A percentile compares a stretch with the other conserved stretches of the same genome.
These are phyloP conservation scores for Kodamaea alishanica DNA, from an alignment of 1,139 yeast genomes.

Conservation along the genomic window DNA sequence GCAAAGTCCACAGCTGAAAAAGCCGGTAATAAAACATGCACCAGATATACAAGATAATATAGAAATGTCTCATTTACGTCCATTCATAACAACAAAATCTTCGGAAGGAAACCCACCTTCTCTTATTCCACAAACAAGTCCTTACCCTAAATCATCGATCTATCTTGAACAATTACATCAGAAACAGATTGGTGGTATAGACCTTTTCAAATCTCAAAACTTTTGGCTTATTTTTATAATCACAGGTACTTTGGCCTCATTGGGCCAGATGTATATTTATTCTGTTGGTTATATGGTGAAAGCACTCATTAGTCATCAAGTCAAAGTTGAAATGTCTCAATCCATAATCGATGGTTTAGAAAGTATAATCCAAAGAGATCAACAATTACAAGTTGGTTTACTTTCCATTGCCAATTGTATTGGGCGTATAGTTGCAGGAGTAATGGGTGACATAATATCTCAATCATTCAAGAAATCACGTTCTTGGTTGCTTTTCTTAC, in stretches of 20 bases:
- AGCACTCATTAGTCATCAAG: constrained; percentile 38
- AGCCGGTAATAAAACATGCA: neutral
- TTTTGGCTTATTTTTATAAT: constrained; percentile 50
- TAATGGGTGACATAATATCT: constrained; percentile 48
- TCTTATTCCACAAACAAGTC: neutral
- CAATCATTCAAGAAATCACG: constrained; percentile 43
- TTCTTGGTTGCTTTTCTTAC: constrained; percentile 44
- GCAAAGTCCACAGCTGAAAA: constrained; percentile 1
- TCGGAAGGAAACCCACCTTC: neutral
- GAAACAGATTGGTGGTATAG: constrained; percentile 16
- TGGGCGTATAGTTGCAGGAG: constrained; percentile 52
- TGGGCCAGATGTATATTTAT: constrained; percentile 63
- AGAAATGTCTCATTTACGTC: constrained; percentile 13
- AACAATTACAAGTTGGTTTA: constrained; percentile 55
- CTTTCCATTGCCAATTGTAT: constrained; percentile 52
- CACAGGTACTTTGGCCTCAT: constrained; percentile 50
- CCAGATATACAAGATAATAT: constrained; percentile 8
- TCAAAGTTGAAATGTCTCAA: constrained; percentile 3
- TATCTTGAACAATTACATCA: neutral
- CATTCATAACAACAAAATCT: constrained; percentile 4
- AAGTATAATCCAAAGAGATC: constrained; percentile 41
- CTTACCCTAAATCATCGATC: neutral
- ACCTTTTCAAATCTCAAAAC: constrained; percentile 28
- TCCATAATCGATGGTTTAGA: constrained; percentile 16
- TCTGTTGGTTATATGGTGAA: constrained; percentile 59